Base-by-base conservation (phyloP, 78 protist species). In the Dictyostelium brefeldianum region DNA sequence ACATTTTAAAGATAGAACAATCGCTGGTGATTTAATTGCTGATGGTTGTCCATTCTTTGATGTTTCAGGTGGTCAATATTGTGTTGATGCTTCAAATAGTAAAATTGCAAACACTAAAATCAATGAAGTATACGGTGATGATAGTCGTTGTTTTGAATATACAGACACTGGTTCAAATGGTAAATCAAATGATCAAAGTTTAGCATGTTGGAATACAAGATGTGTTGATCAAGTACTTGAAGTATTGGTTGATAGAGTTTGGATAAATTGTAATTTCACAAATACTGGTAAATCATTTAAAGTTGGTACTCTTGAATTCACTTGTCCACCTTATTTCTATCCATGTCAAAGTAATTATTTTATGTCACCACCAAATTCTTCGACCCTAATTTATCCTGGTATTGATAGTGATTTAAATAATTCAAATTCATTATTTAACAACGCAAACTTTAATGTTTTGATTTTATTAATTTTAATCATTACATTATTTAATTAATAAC, bases 121-220 rank as follows among this genome's bases (percentile, higher is more conserved):
- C n/a, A 0, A 20, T 5, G 92, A 85, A 27, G 5, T n/a, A 1
- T 85, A 62, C 27, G 82, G 84, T 5, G 47, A 36, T 0, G 71
- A 85, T 46, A 85, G 92, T 77, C 67, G 83, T 25, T 85, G 92
- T 31, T 85, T 85, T n/a, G 92, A 85, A 77, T 85, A 77, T 22
- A 54, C 22, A 10, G 25, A 20, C 11, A 25, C 75, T 0, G 43
- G 43, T 36, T 2, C 69, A 11, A 18, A 9, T 18, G 20, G 31
- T 7, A 43, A 11, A 10, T 0, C 27, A 7, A 10, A 41, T 41
- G 25, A 22, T n/a, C 3, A 14, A 14, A 29, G 27, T 50, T 9
- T n/a, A 17, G 82, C 83, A 9, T 85, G 92, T 62, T 85, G 92
- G 92, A 17, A 62, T 17, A 43, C 51, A 43, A 36, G 78, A 27